Evolutionary conservation across 495 filamentous ascomycete species (phyloP), one percentile per base, ranked within the genome.

Genomic region (Hypoxylon subgilvum): DNA sequence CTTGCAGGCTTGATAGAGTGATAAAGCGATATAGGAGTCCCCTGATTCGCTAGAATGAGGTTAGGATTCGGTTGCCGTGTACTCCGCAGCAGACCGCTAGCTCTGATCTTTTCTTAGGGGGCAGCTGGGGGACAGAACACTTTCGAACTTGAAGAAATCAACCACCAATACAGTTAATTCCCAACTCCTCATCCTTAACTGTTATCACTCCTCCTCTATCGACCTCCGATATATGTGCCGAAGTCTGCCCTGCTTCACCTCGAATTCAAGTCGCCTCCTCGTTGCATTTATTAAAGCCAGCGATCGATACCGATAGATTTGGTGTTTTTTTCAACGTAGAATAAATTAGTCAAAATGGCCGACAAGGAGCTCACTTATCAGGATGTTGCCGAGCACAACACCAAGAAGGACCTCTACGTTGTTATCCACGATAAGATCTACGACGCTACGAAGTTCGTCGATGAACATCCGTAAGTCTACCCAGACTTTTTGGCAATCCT

Each of bases 351-450:
- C 69, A 87, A 72, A 68, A 90, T 90, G 88, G 82, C 86, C 63
- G 74, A 79, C 57, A 82, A 90, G 76, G 82, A 90, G 74, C 82
- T 87, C 76, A 96, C 92, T 50, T 91, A 89, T 78, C 76, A 85
- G 63, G 91, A 97, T 65, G 85, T 97, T 72, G 80, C 88, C 56
- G 83, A 82, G 70, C 95, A 99, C 81, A 89, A 86, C 77, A 86
- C 85, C 70, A 97, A 97, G 87, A 97, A 97, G 84, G 91, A 97
- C 71, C 82, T 96, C 40, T 95, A 83, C 78, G 62, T 97, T 59
- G 88, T 97, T 51, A 82, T 97, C 67, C 91, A 97, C 80, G 93
- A 97, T 75, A 93, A 95, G 79, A 87, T 99, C 75, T 99, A 97
- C 84, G 86, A 96, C 72, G 72, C 80, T 64, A 82, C 83, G 60